These are phyloP conservation scores for Tuber indicum DNA, from an alignment of 495 filamentous ascomycete species.

Conservation along the genomic window DNA sequence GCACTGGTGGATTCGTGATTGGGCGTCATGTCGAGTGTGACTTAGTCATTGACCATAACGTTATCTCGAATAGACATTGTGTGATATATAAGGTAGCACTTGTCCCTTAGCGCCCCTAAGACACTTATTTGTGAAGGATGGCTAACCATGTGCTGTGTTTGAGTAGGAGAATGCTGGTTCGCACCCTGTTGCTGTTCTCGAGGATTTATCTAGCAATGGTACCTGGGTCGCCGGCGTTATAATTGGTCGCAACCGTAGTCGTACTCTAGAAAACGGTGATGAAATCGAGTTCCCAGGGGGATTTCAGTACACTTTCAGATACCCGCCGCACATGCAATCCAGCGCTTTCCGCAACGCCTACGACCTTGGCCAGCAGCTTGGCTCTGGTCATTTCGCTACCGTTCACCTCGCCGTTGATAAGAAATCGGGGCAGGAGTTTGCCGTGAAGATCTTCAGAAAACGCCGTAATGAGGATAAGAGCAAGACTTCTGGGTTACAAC, in stretches of 20 bases:
- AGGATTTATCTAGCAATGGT: slow-evolving; percentile 93
- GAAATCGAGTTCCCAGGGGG: slow-evolving; percentile 79
- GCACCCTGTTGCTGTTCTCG: slow-evolving; percentile 71
- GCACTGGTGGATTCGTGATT: slow-evolving; percentile 77
- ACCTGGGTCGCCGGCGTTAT: slow-evolving; percentile 91
- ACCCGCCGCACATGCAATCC: slow-evolving; percentile 67
- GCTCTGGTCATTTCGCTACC: slow-evolving; percentile 94
- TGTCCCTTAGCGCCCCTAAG: not conserved
- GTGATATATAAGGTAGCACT: slow-evolving; percentile 61
- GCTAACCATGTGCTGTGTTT: not conserved
- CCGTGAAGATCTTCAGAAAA: slow-evolving; percentile 91
- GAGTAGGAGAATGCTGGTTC: slow-evolving; percentile 65
- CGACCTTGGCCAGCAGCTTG: slow-evolving; percentile 73
- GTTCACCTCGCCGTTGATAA: slow-evolving; percentile 89
- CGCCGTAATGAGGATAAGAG: slow-evolving; percentile 70
- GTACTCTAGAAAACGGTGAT: slow-evolving; percentile 79
- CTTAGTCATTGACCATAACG: slow-evolving; percentile 65
- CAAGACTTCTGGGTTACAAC: slow-evolving; percentile 76
- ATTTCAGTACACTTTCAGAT: slow-evolving; percentile 81
- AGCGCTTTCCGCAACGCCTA: slow-evolving; percentile 83
- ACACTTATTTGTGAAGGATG: not conserved
- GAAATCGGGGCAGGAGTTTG: slow-evolving; percentile 71
- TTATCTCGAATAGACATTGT: slow-evolving; percentile 94
- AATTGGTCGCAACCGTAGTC: slow-evolving; percentile 82
- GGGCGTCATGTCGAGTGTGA: slow-evolving; percentile 94